Conservation (phyloP, 805 yeast species). For the Candida endomychidarum region DNA sequence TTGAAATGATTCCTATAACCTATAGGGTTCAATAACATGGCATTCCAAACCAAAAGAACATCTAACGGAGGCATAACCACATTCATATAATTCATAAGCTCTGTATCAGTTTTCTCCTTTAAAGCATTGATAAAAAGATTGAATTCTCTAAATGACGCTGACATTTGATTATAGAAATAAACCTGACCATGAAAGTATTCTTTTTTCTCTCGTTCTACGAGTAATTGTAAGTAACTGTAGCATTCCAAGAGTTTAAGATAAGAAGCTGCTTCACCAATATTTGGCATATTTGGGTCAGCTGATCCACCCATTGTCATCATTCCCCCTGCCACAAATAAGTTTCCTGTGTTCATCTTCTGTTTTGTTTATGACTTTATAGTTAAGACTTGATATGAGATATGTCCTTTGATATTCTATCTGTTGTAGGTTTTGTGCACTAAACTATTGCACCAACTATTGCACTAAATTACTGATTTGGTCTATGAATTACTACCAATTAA, state of each 20-base stretch:
- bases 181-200: background rate
- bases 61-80: conserved; percentile 3
- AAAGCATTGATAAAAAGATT: conserved; percentile 4
- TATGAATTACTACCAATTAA: no score
- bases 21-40: background rate
- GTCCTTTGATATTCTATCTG: no score
- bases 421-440: no score
- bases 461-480: no score
- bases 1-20: background rate
- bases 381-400: no score
- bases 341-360: conserved; percentile 3
- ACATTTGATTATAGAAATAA: background rate
- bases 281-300: background rate
- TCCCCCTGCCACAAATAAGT: conserved; percentile 2
- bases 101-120: background rate
- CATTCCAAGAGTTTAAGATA: conserved; percentile 1
- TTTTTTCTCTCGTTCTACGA: background rate
- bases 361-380: no score
- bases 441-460: no score
- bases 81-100: background rate
- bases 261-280: conserved; percentile 2
- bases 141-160: background rate
- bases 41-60: conserved; percentile 4
- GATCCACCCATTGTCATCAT: conserved; percentile 2
- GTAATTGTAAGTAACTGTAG: background rate